Percentiles rank a stretch among this genome's conserved stretches.
These are phyloP conservation scores for Moricandia moricandioides DNA, from an alignment of 345 rosid genomes.

Conservation along the genomic window DNA sequence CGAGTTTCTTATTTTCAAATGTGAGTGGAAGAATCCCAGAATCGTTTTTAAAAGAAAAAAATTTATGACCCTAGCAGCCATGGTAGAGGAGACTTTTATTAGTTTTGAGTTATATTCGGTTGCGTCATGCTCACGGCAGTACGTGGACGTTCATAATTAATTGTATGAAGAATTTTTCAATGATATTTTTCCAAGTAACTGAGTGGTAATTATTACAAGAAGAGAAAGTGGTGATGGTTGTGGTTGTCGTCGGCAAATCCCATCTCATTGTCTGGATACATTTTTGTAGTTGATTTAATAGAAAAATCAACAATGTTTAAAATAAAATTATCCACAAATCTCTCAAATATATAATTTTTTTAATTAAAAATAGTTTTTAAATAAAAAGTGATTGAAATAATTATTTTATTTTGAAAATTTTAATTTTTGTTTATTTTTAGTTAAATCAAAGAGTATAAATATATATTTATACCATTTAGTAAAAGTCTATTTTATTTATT, in stretches of 20 bases:
- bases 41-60: no score
- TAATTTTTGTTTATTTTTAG: no score
- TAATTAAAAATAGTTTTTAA: no score
- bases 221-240: not conserved
- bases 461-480: no score
- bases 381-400: no score
- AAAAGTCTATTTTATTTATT: no score
- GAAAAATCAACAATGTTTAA: not conserved
- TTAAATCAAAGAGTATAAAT: no score
- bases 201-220: not conserved
- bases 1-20: not conserved
- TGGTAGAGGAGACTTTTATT: not conserved
- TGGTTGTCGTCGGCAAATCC: not conserved
- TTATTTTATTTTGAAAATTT: no score
- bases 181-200: not conserved
- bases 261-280: not conserved
- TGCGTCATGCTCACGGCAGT: constrained; percentile 15
- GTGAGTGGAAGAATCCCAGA: not conserved
- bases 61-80: not conserved
- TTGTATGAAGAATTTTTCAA: no score
- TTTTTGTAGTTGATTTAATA: not conserved
- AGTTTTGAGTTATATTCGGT: not conserved
- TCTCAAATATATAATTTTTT: no score
- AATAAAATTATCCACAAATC: no score
- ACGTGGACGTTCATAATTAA: constrained; percentile 3